Base-by-base conservation (phyloP, 495 filamentous ascomycete genomes). In the Penicillium pulvis region DNA sequence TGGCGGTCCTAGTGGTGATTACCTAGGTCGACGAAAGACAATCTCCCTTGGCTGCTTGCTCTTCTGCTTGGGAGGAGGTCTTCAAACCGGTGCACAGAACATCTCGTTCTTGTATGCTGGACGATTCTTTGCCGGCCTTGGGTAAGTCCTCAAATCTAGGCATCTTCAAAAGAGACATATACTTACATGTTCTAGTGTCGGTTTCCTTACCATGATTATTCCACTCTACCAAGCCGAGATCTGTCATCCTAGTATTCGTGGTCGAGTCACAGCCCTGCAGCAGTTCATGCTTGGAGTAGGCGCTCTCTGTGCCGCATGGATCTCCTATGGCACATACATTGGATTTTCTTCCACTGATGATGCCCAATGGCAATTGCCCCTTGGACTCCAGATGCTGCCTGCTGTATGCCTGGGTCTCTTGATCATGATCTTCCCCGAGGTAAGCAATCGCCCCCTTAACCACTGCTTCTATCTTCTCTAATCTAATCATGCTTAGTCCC, bases 181-280 rank as follows among this genome's bases (percentile, higher is more conserved):
- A 41, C 44, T 47, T 24, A 12, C 43, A 23, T 43, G 4, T 41
- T 17, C 45, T 41, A 75, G 69, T 28, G 81, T 64, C 83, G 87
- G 88, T 69, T 88, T 68, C 83, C 86, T 68, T 77, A 86, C 71
- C 71, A 80, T 78, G 77, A 69, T 76, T 39, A 72, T 80, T 16
- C 77, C 76, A 6, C 66, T 79, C 6, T 79, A 78, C 55, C 76
- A 79, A 54, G 75, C 76, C 48, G 77, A 80, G 56, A 70, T 79
- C 43, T 75, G 72, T 24, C 77, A 77, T 53, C 75, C 75, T 4
- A 66, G 70, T 26, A 80, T 79, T 51, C 74, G 77, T 63, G 76
- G 77, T 20, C 68, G 71, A 54, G 68, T 80, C 2, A 77, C 74
- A 8, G 65, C 69, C 3, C 56, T 79, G 30, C 76, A 78, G 58